Evolutionary conservation across 2,329 filamentous ascomycete genomes (phyloP).

Genomic region (Leptographium flavum): DNA sequence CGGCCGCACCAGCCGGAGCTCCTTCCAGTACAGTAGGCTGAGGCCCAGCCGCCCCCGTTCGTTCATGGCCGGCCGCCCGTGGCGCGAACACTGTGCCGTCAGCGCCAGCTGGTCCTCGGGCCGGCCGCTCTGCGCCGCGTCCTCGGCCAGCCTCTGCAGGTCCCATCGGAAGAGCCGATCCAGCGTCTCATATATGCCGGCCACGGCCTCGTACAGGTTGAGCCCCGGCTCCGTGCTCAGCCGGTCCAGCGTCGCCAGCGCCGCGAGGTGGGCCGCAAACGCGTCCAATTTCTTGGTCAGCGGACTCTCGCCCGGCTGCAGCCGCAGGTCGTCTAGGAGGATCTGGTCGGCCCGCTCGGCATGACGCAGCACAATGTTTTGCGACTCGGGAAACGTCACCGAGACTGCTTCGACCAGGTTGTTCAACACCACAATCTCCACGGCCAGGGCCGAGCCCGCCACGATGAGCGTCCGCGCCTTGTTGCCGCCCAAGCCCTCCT

Average conservation of each 20-base stretch:
- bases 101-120: constrained; percentile 34
- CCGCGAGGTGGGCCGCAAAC: constrained; percentile 59
- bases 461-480: constrained; percentile 44
- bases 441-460: constrained; percentile 43
- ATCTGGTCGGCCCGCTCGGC: constrained; percentile 50
- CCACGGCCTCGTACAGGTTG: constrained; percentile 65
- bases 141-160: constrained; percentile 38
- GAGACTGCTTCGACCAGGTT: constrained; percentile 48
- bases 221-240: constrained; percentile 54
- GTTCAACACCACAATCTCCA: constrained; percentile 48
- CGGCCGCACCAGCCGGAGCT: constrained; percentile 34
- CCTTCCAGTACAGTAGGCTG: constrained; percentile 65
- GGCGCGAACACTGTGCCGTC: constrained; percentile 53
- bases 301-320: constrained; percentile 43
- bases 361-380: constrained; percentile 43
- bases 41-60: constrained; percentile 51
- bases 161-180: constrained; percentile 59
- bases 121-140: constrained; percentile 28
- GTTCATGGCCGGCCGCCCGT: constrained; percentile 61
- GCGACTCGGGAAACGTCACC: constrained; percentile 47
- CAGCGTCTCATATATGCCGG: constrained; percentile 58
- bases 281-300: constrained; percentile 56
- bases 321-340: constrained; percentile 48
- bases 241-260: constrained; percentile 54
- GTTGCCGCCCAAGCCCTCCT: constrained; percentile 32